Evolutionary conservation across 352 stramenopile genomes (phyloP), one percentile per base, ranked within the genome.

Genomic region (Saprolegnia diclina): DNA sequence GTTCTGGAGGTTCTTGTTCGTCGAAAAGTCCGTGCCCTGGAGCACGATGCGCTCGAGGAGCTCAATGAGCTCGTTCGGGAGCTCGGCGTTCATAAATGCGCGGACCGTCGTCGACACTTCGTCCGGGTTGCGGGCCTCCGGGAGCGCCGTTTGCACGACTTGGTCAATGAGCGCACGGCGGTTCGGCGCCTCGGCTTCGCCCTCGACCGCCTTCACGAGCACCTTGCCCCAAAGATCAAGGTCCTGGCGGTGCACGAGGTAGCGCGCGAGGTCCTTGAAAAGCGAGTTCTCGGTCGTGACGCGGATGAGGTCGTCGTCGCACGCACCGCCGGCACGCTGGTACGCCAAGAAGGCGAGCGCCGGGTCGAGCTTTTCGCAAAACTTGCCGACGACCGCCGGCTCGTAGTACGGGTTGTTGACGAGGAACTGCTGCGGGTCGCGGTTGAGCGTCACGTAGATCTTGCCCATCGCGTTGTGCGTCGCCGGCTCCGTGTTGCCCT

Each of bases 401-500:
- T 99, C 97, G 83, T 99, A 99, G 77, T 99, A 99, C 90, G 99
- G 98, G 83, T 99, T 99, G 89, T 99, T 99, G 46, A 91, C 92
- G 77, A 99, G 85, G 81, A 99, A 99, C 68, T 98, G 91, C 77
- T 99, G 96, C 10, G 98, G 96, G 71, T 99, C 97, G 75, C 97
- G 95, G 85, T 99, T 99, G 67, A 99, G 82, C 40, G 97, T 99
- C 56, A 99, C 97, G 87, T 99, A 99, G 80, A 99, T 99, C 91
- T 99, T 99, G 79, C 97, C 98, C 54, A 99, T 94, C 44, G 97
- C 97, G 77, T 99, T 99, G 88, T 99, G 98, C 18, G 97, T 99
- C 40, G 96, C 96, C 29, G 95, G 95, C 74, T 99, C 97, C 14
- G 96, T 99, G 79, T 98, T 99, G 67, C 97, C 97, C 78, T 98